Evolutionary conservation across 768 basidiomycete species (phyloP), one percentile per base, ranked within the genome.

Genomic region (Mycena maculata): DNA sequence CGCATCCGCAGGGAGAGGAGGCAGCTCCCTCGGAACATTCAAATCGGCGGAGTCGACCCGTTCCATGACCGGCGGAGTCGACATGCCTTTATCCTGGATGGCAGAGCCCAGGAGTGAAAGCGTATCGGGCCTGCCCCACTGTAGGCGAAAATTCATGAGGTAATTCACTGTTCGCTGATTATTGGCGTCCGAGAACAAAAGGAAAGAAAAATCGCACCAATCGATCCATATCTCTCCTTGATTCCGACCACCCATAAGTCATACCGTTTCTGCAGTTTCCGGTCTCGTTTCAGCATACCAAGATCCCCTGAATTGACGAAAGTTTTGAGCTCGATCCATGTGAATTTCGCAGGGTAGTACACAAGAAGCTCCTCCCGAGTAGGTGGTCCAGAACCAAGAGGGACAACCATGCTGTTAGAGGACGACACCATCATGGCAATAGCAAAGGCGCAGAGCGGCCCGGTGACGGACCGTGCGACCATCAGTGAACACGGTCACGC

Each of bases 281-380:
- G 87, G 72, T 95, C 88, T 22, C 93, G 88, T 74, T 92, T 93
- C 55, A 95, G 82, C 39, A 94, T 82, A 2, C 92, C 92, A 48
- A 96, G 86, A 74, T 95, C 92, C 42, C 92, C 92, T 62, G 92
- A 92, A 74, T 90, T 92, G 53, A 94, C 83, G 68, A 94, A 93
- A 5, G 87, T 85, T 79, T 89, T 93, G 28, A 94, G 79, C 74
- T 94, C 88, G 11, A 76, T 68, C 91, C 92, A 94, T 0, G 92
- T 91, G 70, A 93, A 93, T 68, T 86, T 88, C 6, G 90, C 83
- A 16, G 92, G 92, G 73, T 94, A 94, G 73, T 92, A 79, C 1
- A 78, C 83, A 10, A 87, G 75, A 8, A 94, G 77, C 70, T 94
- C 93, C 56, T 89, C 88, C 39, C 76, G 79, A 1, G 91, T 92